phyloP scores from a whole-genome alignment of 2,329 filamentous ascomycete genomes.

The Penicillium sp. region DNA sequence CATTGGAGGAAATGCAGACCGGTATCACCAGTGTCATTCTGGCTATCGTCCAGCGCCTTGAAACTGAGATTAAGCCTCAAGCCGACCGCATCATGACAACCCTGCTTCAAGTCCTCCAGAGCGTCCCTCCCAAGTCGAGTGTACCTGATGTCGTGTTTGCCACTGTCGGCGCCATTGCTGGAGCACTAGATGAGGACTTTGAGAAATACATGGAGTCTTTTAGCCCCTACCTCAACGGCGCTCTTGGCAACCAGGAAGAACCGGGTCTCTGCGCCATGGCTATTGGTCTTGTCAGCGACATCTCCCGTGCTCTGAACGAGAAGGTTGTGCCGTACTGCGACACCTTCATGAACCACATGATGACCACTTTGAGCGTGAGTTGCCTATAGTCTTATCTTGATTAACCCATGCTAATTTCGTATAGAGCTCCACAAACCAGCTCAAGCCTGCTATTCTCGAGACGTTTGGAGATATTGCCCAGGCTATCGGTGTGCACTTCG shows the following conservation, averaged over 20 bases:
- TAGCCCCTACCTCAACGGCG: conserved; percentile 88
- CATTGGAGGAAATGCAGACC: conserved; percentile 96
- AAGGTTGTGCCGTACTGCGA: conserved; percentile 95
- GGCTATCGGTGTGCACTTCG: conserved; percentile 88
- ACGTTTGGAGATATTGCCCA: conserved; percentile 98
- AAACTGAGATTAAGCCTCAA: conserved; percentile 87
- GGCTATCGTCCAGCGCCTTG: conserved; percentile 87
- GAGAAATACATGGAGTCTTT: conserved; percentile 98
- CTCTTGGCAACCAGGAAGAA: conserved; percentile 94
- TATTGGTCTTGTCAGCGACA: conserved; percentile 95
- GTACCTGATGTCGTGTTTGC: conserved; percentile 95
- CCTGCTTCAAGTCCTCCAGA: conserved; percentile 78
- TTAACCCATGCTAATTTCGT: conserved; percentile 39
- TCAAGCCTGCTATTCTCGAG: conserved; percentile 97
- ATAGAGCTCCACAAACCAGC: conserved; percentile 85
- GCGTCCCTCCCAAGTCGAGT: conserved; percentile 81
- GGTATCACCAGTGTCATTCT: conserved; percentile 90
- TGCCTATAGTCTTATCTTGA: background rate
- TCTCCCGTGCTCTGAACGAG: conserved; percentile 87
- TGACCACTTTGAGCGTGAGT: conserved; percentile 81
- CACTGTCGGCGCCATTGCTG: conserved; percentile 88
- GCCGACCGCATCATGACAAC: conserved; percentile 94
- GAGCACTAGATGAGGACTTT: conserved; percentile 89
- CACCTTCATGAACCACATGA: conserved; percentile 95
- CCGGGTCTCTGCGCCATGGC: conserved; percentile 93